phyloP scores from a whole-genome alignment of 768 basidiomycete species.

The Podaxis sp. region DNA sequence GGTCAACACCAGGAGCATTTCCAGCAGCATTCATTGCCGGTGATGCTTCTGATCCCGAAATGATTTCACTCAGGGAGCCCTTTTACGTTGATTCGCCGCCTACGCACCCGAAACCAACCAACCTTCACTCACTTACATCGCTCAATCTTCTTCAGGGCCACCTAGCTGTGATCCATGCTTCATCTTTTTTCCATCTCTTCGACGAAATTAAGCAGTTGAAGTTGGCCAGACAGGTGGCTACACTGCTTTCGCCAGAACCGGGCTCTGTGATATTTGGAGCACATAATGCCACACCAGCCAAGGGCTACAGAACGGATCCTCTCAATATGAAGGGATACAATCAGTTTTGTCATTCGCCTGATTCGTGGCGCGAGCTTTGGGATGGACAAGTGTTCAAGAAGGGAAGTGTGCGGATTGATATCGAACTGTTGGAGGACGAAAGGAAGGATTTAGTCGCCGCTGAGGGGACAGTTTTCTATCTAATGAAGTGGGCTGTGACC shows the following conservation, averaged over 20 bases:
- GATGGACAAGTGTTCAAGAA: background rate
- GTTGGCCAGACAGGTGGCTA: slow-evolving; percentile 24
- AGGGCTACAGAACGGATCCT: background rate
- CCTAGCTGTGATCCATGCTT: slow-evolving; percentile 18
- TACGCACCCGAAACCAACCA: background rate
- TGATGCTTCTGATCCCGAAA: slow-evolving; percentile 42
- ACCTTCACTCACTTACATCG: slow-evolving; percentile 13
- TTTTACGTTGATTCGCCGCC: slow-evolving; percentile 11
- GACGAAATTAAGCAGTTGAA: slow-evolving; percentile 25
- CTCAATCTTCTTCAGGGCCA: slow-evolving; percentile 33
- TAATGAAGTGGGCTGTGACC: background rate
- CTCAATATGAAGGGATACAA: background rate
- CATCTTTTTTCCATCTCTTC: slow-evolving; percentile 34
- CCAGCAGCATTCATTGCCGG: slow-evolving; percentile 53
- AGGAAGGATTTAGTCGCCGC: background rate
- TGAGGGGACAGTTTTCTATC: background rate
- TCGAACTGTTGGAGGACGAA: background rate
- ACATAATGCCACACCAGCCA: background rate
- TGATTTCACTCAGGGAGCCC: slow-evolving; percentile 29
- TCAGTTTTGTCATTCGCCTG: background rate
- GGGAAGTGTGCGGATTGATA: background rate
- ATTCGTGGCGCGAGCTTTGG: background rate
- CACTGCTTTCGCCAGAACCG: background rate
- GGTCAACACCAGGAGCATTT: slow-evolving; percentile 43
- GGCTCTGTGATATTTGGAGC: background rate